Base-by-base conservation (phyloP, 352 stramenopile species). In the Saprolegnia parasitica region DNA sequence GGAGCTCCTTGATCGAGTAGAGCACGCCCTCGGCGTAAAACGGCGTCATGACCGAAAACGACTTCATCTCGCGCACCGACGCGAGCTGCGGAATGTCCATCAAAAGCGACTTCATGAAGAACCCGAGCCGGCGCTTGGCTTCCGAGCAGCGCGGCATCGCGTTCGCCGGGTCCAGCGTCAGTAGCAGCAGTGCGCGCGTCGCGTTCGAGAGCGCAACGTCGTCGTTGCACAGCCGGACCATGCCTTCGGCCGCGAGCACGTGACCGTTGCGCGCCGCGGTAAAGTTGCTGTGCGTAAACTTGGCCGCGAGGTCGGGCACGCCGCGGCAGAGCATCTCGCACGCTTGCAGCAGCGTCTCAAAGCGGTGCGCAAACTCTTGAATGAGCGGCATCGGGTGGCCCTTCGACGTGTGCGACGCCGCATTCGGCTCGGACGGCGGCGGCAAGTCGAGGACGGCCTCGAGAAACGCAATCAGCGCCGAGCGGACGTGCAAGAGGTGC, bases 1-100 rank as follows among this genome's bases (percentile, higher is more conserved):
- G 89, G 29, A 91, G 65, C 46, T 91, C 84, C 0, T 74, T 60
- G 2, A 91, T 56, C 39, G 84, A 89, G 37, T 86, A 81, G 39
- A 91, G 49, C 32, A 91, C 84, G 60, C 72, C 86, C 71, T 91
- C 84, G 72, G 74, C 80, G 74, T 91, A 91, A 57, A 88, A 91
- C 65, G 84, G 84, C 0, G 84, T 91, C 71, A 91, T 81, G 15
- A 91, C 84, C 21, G 81, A 90, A 68, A 91, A 91, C 24, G 84
- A 91, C n/a, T 78, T 81, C 82, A 90, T 90, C 55, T 91, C 84
- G 71, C 88, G 89, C 50, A 91, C 83, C 16, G 84, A 78, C 10
- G 68, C 74, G 56, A 91, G 68, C 66, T 90, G 80, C 42, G 84
- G 84, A 62, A 91, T 91, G 45, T 90, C 80, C 84, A 91, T 91